These are phyloP conservation scores for Sporopachydermia cereana DNA, from an alignment of 1,139 yeast genomes.

Conservation along the genomic window DNA sequence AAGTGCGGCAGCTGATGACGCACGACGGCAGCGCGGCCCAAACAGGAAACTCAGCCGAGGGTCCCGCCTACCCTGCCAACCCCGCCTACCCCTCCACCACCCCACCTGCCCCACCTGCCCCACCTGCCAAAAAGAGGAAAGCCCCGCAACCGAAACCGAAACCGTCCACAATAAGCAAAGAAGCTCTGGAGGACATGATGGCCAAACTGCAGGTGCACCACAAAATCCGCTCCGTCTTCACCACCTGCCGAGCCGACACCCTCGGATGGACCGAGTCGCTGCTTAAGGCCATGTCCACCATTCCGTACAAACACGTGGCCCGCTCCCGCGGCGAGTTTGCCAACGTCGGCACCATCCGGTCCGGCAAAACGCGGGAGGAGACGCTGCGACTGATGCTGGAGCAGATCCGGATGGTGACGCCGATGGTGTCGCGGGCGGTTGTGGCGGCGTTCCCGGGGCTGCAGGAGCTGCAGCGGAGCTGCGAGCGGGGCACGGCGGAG, in stretches of 20 bases:
- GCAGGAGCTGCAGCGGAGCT: slow-evolving; percentile 10
- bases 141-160: background rate
- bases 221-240: slow-evolving; percentile 14
- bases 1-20: slow-evolving; percentile 16
- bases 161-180: background rate
- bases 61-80: too few relatives aligned
- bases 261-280: slow-evolving; percentile 17
- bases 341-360: slow-evolving; percentile 30
- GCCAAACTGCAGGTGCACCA: slow-evolving; percentile 13
- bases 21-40: background rate
- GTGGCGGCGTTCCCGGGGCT: slow-evolving; percentile 14
- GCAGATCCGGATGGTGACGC: slow-evolving; percentile 38
- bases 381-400: slow-evolving; percentile 31
- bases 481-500: background rate
- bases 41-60: background rate
- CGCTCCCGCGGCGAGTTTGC: slow-evolving; percentile 21
- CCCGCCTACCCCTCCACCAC: background rate
- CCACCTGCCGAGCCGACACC: slow-evolving; percentile 13
- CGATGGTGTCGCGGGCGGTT: slow-evolving; percentile 13
- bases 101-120: too few relatives aligned
- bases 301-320: slow-evolving; percentile 13
- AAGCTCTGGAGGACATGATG: slow-evolving; percentile 8
- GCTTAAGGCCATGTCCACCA: slow-evolving; percentile 14
- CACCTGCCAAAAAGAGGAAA: background rate
- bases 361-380: slow-evolving; percentile 30